These are phyloP conservation scores for Niebla homalea DNA, from an alignment of 495 filamentous ascomycete genomes.

Conservation along the genomic window DNA sequence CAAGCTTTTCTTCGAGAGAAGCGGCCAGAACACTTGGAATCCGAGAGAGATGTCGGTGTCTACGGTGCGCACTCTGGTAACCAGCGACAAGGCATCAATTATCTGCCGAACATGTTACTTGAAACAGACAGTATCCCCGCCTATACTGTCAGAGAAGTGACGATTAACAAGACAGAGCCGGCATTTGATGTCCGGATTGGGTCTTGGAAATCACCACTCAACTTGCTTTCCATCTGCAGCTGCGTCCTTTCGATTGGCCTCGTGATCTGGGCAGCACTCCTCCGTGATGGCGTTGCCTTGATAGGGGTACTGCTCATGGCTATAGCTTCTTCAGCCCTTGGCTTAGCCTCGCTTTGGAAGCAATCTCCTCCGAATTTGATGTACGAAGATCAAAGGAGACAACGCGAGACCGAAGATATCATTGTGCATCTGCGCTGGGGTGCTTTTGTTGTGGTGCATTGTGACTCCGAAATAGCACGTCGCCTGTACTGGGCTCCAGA, in stretches of 20 bases:
- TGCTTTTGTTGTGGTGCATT: not conserved
- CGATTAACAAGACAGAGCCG: no score
- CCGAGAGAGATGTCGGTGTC: constrained; percentile 25
- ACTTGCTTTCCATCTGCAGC: constrained; percentile 37
- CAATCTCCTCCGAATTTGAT: no score
- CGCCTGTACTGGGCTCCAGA: not conserved
- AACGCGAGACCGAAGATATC: not conserved
- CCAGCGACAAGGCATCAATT: not conserved
- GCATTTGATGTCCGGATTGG: no score
- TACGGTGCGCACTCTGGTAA: not conserved
- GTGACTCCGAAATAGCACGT: not conserved
- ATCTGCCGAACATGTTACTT: no score
- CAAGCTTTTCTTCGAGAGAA: not conserved
- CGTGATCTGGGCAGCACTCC: constrained; percentile 28
- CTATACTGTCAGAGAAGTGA: no score
- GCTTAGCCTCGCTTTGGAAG: not conserved
- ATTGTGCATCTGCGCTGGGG: not conserved
- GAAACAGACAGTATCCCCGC: no score
- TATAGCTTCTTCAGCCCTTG: not conserved
- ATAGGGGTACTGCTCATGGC: not conserved
- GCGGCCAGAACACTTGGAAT: constrained; percentile 24
- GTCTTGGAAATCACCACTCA: no score
- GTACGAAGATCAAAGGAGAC: not conserved
- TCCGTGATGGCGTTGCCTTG: constrained; percentile 20
- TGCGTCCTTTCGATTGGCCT: constrained; percentile 33